Evolutionary conservation across 1,139 yeast species (phyloP).

Genomic region (Blastobotrys serpentis): DNA sequence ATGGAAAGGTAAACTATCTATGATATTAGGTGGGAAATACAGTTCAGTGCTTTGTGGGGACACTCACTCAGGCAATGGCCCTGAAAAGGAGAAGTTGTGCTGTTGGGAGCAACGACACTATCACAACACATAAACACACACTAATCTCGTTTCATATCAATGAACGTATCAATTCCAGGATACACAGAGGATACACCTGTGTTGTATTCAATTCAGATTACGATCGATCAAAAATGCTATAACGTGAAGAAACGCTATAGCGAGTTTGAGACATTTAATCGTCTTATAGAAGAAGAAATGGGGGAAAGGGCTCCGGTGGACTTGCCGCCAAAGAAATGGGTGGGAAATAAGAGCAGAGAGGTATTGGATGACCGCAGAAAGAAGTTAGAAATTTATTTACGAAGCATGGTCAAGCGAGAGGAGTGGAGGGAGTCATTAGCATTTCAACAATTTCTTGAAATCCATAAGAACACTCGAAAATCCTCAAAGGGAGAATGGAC

Average conservation of each 20-base stretch:
- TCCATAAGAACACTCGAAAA: constrained; percentile 22
- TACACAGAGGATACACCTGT: constrained; percentile 40
- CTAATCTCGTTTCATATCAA: not conserved
- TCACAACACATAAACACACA: not conserved
- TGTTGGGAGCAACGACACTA: not conserved
- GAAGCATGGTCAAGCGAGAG: constrained; percentile 36
- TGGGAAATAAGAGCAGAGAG: constrained; percentile 30
- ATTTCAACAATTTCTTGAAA: constrained; percentile 34
- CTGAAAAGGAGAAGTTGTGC: too few species aligned
- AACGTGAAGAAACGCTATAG: constrained; percentile 47
- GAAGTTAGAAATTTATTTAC: constrained; percentile 37
- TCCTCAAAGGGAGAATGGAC: constrained; percentile 7
- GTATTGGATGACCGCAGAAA: constrained; percentile 36
- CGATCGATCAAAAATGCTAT: constrained; percentile 33
- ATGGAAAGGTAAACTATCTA: too few species aligned
- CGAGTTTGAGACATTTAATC: constrained; percentile 52
- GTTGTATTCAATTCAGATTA: constrained; percentile 40
- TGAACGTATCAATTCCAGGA: constrained; percentile 32
- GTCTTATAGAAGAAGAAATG: constrained; percentile 46
- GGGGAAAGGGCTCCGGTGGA: constrained; percentile 48
- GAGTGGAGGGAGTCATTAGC: constrained; percentile 39
- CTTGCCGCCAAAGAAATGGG: constrained; percentile 46
- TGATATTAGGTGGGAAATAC: too few species aligned
- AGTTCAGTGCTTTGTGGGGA: too few species aligned
- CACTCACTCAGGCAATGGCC: too few species aligned